Evolutionary conservation across 176 grass and related monocot species (phyloP).

Genomic region (Typha latifolia): DNA sequence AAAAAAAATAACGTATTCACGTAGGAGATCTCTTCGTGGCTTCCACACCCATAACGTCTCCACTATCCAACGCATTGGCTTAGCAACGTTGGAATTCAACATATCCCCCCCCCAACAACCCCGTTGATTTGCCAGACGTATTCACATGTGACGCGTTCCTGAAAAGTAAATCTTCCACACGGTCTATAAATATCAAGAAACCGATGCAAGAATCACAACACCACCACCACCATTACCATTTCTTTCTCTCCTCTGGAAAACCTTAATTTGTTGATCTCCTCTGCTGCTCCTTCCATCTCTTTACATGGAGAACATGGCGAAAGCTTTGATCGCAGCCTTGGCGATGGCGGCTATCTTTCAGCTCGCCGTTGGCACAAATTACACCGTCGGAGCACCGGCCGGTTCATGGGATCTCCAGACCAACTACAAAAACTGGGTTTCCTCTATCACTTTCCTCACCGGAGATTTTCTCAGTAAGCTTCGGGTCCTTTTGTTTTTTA

Average conservation of each 20-base stretch:
- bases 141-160: no score
- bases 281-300: background rate
- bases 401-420: conserved; percentile 65
- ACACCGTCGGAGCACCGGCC: conserved; percentile 52
- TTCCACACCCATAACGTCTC: no score
- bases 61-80: no score
- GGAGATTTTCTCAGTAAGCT: conserved; percentile 55
- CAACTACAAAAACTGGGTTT: conserved; percentile 50
- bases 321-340: conserved; percentile 4
- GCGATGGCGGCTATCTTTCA: conserved; percentile 3
- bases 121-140: no score
- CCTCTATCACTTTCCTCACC: conserved; percentile 28
- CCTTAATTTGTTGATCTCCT: background rate
- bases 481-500: background rate
- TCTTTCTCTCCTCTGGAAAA: background rate
- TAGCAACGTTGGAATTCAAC: no score
- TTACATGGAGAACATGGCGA: background rate
- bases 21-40: no score
- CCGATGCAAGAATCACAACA: no score
- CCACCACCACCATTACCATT: background rate
- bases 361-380: conserved; percentile 23
- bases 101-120: no score
- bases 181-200: no score
- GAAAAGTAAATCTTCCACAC: no score
- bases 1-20: no score